Evolutionary conservation across 345 rosid species (phyloP).

Genomic region (Sisymbrium irio): DNA sequence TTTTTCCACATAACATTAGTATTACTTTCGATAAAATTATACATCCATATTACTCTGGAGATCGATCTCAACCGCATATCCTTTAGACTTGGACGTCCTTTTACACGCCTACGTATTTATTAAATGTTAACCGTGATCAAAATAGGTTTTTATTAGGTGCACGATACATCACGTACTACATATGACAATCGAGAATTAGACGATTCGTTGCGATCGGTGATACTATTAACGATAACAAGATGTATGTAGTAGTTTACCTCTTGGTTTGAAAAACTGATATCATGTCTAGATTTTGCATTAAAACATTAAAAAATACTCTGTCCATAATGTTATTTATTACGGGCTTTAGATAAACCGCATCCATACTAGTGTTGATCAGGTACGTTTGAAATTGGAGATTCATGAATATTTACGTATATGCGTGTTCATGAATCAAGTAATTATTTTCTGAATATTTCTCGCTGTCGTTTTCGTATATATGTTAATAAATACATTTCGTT

Average conservation of each 20-base stretch:
- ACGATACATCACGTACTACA: not conserved
- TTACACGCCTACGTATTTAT: not conserved
- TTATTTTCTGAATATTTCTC: not conserved
- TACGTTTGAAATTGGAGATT: conserved; percentile 15
- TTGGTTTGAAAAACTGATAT: not conserved
- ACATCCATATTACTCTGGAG: not conserved
- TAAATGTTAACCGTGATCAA: not conserved
- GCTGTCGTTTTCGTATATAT: not conserved
- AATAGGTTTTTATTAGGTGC: not conserved
- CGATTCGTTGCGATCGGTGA: not conserved
- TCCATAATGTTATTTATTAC: not conserved
- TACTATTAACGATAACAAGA: not conserved
- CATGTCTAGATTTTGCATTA: not conserved
- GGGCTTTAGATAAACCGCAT: not conserved
- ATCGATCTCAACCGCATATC: conserved; percentile 4
- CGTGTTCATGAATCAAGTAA: conserved; percentile 14
- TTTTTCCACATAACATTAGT: not conserved
- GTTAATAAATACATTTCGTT: conserved; percentile 21
- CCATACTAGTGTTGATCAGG: not conserved
- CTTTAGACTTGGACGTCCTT: not conserved
- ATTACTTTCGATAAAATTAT: not conserved
- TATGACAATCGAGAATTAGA: not conserved
- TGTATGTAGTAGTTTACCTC: not conserved
- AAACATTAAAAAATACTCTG: not conserved
- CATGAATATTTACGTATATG: conserved; percentile 13